phyloP scores from a whole-genome alignment of 495 filamentous ascomycete species.

The Rostrohypoxylon terebratum region DNA sequence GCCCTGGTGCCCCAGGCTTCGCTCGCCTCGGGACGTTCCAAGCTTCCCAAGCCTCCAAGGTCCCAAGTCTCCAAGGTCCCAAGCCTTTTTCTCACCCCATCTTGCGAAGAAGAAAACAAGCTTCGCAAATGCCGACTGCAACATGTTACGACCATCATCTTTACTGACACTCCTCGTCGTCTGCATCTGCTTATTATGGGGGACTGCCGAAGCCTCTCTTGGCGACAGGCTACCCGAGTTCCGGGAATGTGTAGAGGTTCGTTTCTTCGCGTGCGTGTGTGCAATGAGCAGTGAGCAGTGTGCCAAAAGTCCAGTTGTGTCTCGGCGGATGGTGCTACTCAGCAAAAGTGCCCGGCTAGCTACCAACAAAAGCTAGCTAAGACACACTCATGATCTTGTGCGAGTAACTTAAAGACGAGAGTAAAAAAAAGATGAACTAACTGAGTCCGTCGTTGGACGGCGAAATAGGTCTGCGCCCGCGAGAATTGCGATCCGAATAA shows the following conservation, averaged over 20 bases:
- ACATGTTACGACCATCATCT: slow-evolving; percentile 33
- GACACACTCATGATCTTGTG: not conserved
- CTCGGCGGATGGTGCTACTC: slow-evolving; percentile 24
- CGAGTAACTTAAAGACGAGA: not conserved
- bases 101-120: slow-evolving; percentile 8
- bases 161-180: slow-evolving; percentile 28
- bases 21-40: slow-evolving; percentile 45
- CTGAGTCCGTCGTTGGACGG: slow-evolving; percentile 15
- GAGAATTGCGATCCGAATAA: slow-evolving; percentile 76
- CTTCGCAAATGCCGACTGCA: slow-evolving; percentile 23
- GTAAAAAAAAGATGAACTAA: slow-evolving; percentile 28
- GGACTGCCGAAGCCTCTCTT: slow-evolving; percentile 72
- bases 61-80: not conserved
- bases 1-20: slow-evolving; percentile 10
- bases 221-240: slow-evolving; percentile 94
- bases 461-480: slow-evolving; percentile 75
- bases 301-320: not conserved
- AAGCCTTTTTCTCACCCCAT: not conserved
- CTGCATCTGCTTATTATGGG: slow-evolving; percentile 39
- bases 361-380: not conserved
- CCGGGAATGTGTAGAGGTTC: slow-evolving; percentile 84
- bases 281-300: not conserved
- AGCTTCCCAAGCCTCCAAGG: not conserved
- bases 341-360: not conserved
- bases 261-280: slow-evolving; percentile 23